phyloP scores from a whole-genome alignment of 2,329 filamentous ascomycete genomes.

The Diplodia corticola region DNA sequence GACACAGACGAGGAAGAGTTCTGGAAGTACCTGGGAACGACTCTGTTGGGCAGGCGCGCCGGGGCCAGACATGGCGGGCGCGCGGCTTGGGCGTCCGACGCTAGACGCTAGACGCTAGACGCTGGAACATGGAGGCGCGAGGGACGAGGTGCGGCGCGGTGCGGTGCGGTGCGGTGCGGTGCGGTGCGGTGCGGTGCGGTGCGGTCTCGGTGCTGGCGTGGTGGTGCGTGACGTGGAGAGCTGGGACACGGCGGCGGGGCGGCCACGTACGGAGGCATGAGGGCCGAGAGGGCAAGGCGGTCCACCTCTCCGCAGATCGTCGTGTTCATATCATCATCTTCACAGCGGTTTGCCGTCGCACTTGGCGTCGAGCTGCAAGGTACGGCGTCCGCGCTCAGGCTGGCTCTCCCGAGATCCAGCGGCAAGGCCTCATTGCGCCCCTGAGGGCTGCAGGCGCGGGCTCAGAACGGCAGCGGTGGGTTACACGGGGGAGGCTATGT shows the following conservation, averaged over 20 bases:
- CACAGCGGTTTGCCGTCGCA: constrained; percentile 5
- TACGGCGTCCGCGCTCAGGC: constrained; percentile 7
- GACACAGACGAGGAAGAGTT: not conserved
- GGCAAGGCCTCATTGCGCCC: constrained; percentile 11
- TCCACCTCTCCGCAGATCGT: constrained; percentile 10
- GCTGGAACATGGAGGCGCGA: not conserved
- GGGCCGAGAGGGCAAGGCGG: not conserved
- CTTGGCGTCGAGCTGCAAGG: constrained; percentile 19
- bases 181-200: too few relatives aligned
- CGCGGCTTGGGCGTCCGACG: constrained; percentile 5
- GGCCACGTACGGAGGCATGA: not conserved
- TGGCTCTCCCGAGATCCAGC: constrained; percentile 17
- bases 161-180: too few relatives aligned
- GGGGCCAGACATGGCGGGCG: not conserved
- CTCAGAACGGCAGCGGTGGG: constrained; percentile 3
- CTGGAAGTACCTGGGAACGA: constrained; percentile 5
- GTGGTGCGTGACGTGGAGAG: constrained; percentile 6
- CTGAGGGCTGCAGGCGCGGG: not conserved
- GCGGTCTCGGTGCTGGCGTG: not conserved
- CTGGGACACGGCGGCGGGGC: not conserved
- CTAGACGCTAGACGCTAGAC: constrained; percentile 11
- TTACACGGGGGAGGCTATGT: constrained; percentile 19
- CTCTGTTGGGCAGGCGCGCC: not conserved
- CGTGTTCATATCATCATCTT: constrained; percentile 16
- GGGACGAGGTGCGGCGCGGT: not conserved